These are phyloP conservation scores for Rhynchospora breviuscula DNA, from an alignment of 176 grass and related monocot species.

Conservation along the genomic window DNA sequence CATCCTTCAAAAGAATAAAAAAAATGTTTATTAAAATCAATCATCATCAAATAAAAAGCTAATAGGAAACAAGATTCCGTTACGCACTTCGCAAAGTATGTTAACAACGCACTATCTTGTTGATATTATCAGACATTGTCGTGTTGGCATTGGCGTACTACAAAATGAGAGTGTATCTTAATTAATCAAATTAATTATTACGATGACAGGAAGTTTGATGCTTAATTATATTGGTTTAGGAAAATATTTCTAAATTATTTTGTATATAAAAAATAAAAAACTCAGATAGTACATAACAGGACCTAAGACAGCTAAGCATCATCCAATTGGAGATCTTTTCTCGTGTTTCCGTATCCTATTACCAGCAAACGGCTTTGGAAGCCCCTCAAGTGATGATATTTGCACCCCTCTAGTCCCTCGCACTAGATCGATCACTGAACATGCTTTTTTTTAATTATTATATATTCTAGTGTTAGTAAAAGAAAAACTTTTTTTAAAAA, in stretches of 20 bases:
- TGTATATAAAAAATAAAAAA: neutral
- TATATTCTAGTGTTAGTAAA: too few relatives aligned
- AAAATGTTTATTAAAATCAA: neutral
- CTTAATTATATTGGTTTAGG: neutral
- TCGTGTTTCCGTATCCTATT: slow-evolving; percentile 9
- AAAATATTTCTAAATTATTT: neutral
- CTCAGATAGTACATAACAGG: slow-evolving; percentile 8
- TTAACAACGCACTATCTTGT: neutral
- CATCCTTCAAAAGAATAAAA: neutral
- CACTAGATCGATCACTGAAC: too few relatives aligned
- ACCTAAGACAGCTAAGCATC: slow-evolving; percentile 25
- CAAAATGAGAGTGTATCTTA: neutral
- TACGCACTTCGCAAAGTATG: neutral
- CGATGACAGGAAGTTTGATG: neutral
- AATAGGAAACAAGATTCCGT: neutral
- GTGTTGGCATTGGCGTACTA: too few relatives aligned
- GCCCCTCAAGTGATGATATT: neutral
- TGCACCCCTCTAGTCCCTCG: neutral
- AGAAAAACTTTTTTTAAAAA: too few relatives aligned
- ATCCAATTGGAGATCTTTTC: slow-evolving; percentile 19
- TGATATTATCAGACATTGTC: neutral
- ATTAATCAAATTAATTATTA: neutral
- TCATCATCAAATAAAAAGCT: neutral
- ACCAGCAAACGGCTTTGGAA: neutral
- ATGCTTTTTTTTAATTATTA: too few relatives aligned